Conservation (phyloP, 2,329 filamentous ascomycete species). For the Exophiala lecanii-corni region DNA sequence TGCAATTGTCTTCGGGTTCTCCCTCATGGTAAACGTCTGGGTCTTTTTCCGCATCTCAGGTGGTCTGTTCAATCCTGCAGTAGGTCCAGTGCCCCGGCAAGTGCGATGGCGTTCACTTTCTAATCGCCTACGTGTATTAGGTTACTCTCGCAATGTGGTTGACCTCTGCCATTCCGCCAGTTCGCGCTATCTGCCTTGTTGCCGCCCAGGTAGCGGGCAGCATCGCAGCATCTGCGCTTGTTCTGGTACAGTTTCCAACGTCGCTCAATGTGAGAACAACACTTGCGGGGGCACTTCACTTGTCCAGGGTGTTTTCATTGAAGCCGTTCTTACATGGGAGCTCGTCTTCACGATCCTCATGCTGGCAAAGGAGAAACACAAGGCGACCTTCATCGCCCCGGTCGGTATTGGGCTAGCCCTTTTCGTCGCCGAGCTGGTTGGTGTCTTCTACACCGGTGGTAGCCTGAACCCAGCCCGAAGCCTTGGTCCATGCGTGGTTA, state of each 20-base stretch:
- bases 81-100: conserved; percentile 27
- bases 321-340: conserved; percentile 60
- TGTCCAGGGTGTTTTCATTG: conserved; percentile 59
- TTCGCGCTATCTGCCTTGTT: conserved; percentile 50
- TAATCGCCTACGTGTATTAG: conserved; percentile 22
- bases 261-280: conserved; percentile 51
- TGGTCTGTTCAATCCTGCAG: conserved; percentile 47
- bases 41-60: conserved; percentile 49
- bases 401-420: conserved; percentile 66
- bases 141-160: conserved; percentile 56
- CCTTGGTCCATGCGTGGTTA: conserved; percentile 43
- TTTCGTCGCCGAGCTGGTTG: conserved; percentile 55
- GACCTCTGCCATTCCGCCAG: conserved; percentile 50
- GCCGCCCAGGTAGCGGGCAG: conserved; percentile 54
- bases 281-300: conserved; percentile 48
- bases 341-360: conserved; percentile 62
- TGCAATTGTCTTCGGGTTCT: conserved; percentile 39
- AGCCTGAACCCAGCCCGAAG: conserved; percentile 46
- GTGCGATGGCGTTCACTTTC: neutral
- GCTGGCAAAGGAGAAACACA: conserved; percentile 68
- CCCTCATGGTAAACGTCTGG: conserved; percentile 49
- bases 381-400: conserved; percentile 64
- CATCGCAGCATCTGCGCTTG: conserved; percentile 56
- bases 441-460: conserved; percentile 44
- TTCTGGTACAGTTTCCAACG: conserved; percentile 54